Base-by-base conservation (phyloP, 176 grass and related monocot genomes). In the maize (Zea mays) region DNA sequence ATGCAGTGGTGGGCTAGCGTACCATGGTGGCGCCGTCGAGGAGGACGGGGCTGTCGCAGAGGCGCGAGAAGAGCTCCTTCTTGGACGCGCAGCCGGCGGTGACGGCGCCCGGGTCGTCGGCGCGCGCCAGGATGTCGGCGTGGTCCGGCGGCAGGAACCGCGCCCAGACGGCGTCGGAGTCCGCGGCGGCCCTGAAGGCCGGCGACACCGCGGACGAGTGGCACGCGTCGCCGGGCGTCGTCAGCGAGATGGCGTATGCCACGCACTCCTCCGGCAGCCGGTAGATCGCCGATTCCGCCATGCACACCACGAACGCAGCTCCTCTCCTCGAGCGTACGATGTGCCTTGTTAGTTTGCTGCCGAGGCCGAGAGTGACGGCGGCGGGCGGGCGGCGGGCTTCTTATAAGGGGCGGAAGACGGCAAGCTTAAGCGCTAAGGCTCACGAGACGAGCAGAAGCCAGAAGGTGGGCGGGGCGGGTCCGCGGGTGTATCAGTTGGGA, bases 401-500 rank as follows among this genome's bases (percentile, higher is more conserved):
- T 79, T 82, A 80, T 82, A 82, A 13, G 9, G 5, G 49, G 27
- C 27, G 27, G 27, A 0, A 27, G 27, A 0, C 27, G 27, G 39
- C 73, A 93, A 90, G 82, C 87, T 93, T 93, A 87, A 85, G 65
- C 48, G 87, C 87, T 93, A 93, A 93, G 91, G 75, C 77, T 85
- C 79, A 27, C 27, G 27, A 27, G 27, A 27, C 27, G 27, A 27
- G 27, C 27, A 27, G 27, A 27, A 27, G 27, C 27, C 27, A 27
- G 27, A 27, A 27, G 27, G 27, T 27, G 27, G 27, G 27, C 27
- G 27, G 27, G 27, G 27, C 27, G 27, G n/a, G n/a, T n/a, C n/a
- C n/a, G n/a, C n/a, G n/a, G 27, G 0, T 27, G 27, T 27, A 27
- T 27, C 27, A 27, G 27, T 27, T 27, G 27, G 27, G 1, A 27